Percentiles rank a stretch among this genome's conserved stretches.
Conservation (phyloP, 352 stramenopile species). For the Globisporangium viniferum region DNA sequence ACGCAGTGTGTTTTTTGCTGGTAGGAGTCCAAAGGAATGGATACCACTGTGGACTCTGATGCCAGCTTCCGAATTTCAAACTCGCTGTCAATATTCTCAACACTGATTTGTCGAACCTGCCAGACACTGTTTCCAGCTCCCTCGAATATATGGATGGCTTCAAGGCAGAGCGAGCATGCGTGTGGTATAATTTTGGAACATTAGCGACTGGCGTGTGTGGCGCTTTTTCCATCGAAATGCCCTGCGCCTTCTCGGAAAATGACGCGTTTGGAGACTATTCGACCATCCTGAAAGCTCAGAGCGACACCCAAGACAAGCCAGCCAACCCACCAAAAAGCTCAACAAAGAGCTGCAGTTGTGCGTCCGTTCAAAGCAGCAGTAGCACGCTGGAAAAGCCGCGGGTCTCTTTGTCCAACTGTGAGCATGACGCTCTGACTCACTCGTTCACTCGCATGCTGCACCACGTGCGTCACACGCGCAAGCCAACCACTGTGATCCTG, state of each 20-base stretch:
- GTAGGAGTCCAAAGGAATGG: no score
- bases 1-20: no score
- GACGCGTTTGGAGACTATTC: neutral
- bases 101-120: no score
- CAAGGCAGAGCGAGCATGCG: neutral
- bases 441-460: neutral
- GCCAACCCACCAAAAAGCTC: neutral
- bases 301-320: no score
- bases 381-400: neutral
- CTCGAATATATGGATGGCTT: neutral
- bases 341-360: neutral
- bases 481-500: neutral
- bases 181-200: neutral
- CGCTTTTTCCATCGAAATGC: neutral
- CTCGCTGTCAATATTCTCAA: no score
- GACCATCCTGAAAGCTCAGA: neutral
- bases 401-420: slow-evolving; percentile 1
- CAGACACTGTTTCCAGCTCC: no score
- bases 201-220: neutral
- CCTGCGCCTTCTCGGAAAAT: neutral
- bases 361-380: neutral
- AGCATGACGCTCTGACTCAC: neutral
- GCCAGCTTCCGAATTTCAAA: no score
- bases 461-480: neutral
- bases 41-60: no score